phyloP scores from a whole-genome alignment of 2,329 filamentous ascomycete genomes.

The Hypomyces rosellus region DNA sequence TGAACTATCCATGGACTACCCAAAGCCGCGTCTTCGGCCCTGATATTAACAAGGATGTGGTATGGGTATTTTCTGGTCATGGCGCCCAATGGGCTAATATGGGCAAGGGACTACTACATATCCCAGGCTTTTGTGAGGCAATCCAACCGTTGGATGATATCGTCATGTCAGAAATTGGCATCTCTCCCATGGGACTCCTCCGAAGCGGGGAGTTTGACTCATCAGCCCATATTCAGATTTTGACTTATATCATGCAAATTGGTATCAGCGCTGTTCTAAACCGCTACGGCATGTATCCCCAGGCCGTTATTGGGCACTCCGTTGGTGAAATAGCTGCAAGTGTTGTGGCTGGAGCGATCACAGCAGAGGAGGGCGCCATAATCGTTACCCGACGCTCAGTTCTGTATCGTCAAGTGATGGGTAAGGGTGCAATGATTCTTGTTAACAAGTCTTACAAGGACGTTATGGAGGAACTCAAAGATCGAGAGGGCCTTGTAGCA shows the following conservation, averaged over 20 bases:
- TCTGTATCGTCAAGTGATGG: slow-evolving; percentile 3
- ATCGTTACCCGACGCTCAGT: slow-evolving; percentile 4
- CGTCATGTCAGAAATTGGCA: slow-evolving; percentile 1
- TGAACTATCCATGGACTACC: background rate
- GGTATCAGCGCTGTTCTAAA: slow-evolving; percentile 2
- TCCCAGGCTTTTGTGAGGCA: slow-evolving; percentile 7
- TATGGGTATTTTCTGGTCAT: slow-evolving; percentile 10
- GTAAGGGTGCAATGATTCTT: slow-evolving; percentile 7
- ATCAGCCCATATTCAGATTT: slow-evolving; percentile 7
- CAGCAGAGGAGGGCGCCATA: slow-evolving; percentile 6
- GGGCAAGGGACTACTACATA: slow-evolving; percentile 1
- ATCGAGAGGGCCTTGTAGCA: slow-evolving; percentile 2
- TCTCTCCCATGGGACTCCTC: background rate
- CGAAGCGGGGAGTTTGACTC: slow-evolving; percentile 4
- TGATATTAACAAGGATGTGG: background rate
- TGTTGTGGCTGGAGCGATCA: slow-evolving; percentile 10
- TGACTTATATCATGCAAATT: slow-evolving; percentile 10
- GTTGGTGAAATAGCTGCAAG: slow-evolving; percentile 11
- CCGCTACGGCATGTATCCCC: background rate
- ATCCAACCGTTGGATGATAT: slow-evolving; percentile 5
- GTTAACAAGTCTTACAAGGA: slow-evolving; percentile 1
- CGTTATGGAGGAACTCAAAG: background rate
- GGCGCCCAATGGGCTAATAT: slow-evolving; percentile 9
- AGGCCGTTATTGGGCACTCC: slow-evolving; percentile 11
- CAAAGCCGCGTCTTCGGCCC: background rate